A percentile compares a stretch with the other conserved stretches of the same genome.
Conservation (phyloP, 495 filamentous ascomycete genomes). For the Filosporella fistucella region DNA sequence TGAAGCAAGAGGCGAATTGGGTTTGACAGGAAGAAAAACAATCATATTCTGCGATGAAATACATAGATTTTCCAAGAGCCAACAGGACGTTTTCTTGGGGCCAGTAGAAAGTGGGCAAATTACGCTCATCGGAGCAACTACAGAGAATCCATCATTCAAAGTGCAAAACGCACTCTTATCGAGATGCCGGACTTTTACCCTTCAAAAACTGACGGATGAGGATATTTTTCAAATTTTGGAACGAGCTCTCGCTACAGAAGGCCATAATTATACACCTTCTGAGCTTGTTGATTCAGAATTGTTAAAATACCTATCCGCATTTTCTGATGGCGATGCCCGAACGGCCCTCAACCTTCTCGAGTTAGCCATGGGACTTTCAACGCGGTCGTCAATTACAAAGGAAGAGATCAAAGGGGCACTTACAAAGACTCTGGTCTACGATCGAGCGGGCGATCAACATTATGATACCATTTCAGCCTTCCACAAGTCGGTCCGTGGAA, state of each 20-base stretch:
- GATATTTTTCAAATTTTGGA: constrained; percentile 69
- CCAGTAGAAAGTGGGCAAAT: constrained; percentile 90
- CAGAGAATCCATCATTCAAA: constrained; percentile 96
- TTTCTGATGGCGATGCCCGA: constrained; percentile 87
- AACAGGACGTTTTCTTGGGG: constrained; percentile 93
- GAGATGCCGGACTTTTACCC: constrained; percentile 84
- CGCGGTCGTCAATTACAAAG: constrained; percentile 40
- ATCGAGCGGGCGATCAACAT: constrained; percentile 91
- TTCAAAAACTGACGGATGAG: constrained; percentile 65
- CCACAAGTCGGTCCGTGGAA: constrained; percentile 91
- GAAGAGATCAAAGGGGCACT: constrained; percentile 72
- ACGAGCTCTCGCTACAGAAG: constrained; percentile 56
- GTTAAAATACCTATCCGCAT: constrained; percentile 73
- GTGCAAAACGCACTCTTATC: constrained; percentile 84
- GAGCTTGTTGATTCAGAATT: constrained; percentile 73
- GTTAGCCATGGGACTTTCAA: constrained; percentile 61
- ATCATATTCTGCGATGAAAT: constrained; percentile 99
- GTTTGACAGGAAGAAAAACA: constrained; percentile 80
- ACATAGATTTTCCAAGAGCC: constrained; percentile 86
- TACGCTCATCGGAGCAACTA: constrained; percentile 91
- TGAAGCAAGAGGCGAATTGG: constrained; percentile 78
- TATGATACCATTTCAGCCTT: constrained; percentile 96
- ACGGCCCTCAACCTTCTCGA: constrained; percentile 92
- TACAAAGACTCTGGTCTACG: constrained; percentile 90
- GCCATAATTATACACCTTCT: constrained; percentile 40